These are phyloP conservation scores for Bocquillonia castaneifolia DNA, from an alignment of 441 rosid species.

Conservation along the genomic window DNA sequence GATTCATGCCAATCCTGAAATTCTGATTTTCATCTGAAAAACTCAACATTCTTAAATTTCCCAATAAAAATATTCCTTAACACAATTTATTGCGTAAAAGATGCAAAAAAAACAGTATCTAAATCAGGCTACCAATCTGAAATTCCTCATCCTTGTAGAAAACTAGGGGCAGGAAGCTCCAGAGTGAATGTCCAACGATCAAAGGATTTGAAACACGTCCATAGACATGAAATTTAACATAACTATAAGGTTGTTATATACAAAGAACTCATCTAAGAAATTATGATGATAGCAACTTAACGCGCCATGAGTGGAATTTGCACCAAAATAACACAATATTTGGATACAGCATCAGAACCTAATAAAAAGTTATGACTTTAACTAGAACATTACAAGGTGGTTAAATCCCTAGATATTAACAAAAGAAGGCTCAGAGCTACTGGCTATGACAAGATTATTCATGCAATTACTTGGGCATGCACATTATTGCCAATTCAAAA, in stretches of 20 bases:
- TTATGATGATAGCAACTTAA: not conserved
- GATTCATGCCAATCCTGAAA: no score
- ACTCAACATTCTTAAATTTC: no score
- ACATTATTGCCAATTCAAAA: not conserved
- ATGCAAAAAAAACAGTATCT: not conserved
- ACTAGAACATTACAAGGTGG: not conserved
- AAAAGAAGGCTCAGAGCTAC: not conserved
- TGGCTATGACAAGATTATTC: slow-evolving; percentile 2
- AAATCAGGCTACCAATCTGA: not conserved
- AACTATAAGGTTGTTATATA: not conserved
- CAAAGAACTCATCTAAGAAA: not conserved
- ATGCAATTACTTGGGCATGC: not conserved
- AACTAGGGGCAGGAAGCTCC: not conserved
- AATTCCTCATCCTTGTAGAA: no score
- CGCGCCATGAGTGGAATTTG: slow-evolving; percentile 3
- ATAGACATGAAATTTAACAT: not conserved
- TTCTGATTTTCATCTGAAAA: no score
- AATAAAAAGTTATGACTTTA: not conserved
- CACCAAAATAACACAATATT: not conserved
- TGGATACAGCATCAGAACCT: not conserved
- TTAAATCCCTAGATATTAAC: slow-evolving; percentile 2
- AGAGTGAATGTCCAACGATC: not conserved
- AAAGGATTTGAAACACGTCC: not conserved
- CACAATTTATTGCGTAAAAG: not conserved
- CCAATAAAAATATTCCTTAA: not conserved